Conservation (phyloP, 495 filamentous ascomycete genomes). For the Aspergillus sparsus region DNA sequence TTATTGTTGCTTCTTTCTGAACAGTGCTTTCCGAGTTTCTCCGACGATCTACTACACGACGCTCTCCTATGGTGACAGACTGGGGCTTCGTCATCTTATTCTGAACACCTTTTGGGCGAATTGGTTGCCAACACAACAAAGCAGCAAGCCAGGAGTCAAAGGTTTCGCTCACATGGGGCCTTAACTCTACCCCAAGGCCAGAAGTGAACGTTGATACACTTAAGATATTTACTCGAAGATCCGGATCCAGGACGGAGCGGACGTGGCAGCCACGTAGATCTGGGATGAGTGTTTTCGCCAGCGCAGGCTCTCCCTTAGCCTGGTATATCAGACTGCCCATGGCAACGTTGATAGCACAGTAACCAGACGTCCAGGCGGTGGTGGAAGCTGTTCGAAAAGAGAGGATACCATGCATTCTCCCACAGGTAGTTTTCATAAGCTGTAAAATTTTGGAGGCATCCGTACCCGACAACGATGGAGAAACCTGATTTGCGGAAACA, state of each 20-base stretch:
- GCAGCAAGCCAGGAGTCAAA: conserved; percentile 92
- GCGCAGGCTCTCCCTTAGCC: conserved; percentile 56
- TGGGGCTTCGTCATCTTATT: conserved; percentile 73
- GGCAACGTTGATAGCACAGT: conserved; percentile 59
- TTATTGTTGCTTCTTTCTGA: conserved; percentile 82
- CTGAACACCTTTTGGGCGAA: conserved; percentile 71
- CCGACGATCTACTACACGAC: conserved; percentile 53
- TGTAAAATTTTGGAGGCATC: conserved; percentile 55
- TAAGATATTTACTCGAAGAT: conserved; percentile 69
- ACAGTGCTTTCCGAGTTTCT: conserved; percentile 62
- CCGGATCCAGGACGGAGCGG: conserved; percentile 61
- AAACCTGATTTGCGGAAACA: conserved; percentile 36
- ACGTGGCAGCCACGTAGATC: conserved; percentile 89
- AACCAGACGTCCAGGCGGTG: conserved; percentile 56
- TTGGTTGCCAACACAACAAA: conserved; percentile 90
- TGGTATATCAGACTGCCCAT: conserved; percentile 58
- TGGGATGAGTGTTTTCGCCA: conserved; percentile 64
- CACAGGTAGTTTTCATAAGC: conserved; percentile 60
- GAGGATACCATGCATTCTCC: conserved; percentile 56
- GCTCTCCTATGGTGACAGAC: conserved; percentile 51
- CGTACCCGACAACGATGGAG: conserved; percentile 54
- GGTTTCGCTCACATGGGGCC: conserved; percentile 71
- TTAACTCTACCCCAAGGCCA: conserved; percentile 69
- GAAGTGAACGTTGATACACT: conserved; percentile 73
- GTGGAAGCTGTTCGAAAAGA: conserved; percentile 58